A percentile compares a stretch with the other conserved stretches of the same genome.
Evolutionary conservation across 371 early-diverging fungal species (phyloP).

Genomic region (Mortierella sp.): DNA sequence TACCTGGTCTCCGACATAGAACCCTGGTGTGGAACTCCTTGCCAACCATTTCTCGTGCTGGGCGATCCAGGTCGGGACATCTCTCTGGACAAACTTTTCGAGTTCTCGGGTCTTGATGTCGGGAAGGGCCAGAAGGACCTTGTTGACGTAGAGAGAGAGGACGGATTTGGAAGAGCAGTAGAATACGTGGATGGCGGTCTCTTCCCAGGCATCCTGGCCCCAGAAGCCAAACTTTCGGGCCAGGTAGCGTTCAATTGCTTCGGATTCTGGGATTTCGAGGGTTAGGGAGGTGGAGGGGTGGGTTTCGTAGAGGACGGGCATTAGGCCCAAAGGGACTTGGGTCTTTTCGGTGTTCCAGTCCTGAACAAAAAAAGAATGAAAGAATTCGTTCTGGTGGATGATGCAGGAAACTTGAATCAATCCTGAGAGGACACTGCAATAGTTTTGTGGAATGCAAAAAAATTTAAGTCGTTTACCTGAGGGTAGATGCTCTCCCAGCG

Average conservation of each 20-base stretch:
- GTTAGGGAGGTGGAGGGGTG: slow-evolving; percentile 7
- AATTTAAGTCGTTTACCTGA: slow-evolving; percentile 5
- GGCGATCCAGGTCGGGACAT: slow-evolving; percentile 31
- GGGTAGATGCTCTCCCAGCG: slow-evolving; percentile 47
- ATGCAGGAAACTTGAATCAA: background rate
- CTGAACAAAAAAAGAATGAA: background rate
- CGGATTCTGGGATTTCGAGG: slow-evolving; percentile 50
- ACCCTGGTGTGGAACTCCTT: slow-evolving; percentile 23
- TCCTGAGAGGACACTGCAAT: no score
- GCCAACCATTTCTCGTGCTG: slow-evolving; percentile 50
- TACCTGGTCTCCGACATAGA: slow-evolving; percentile 50
- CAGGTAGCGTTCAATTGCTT: slow-evolving; percentile 49
- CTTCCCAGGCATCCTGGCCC: slow-evolving; percentile 44
- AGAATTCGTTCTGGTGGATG: background rate
- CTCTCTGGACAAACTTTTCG: slow-evolving; percentile 26
- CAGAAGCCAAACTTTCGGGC: slow-evolving; percentile 33
- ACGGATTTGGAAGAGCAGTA: slow-evolving; percentile 44
- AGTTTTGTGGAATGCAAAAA: background rate
- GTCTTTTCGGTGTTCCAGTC: slow-evolving; percentile 35
- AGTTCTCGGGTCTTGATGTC: slow-evolving; percentile 39
- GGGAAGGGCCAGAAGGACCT: slow-evolving; percentile 43
- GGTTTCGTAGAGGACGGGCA: slow-evolving; percentile 47
- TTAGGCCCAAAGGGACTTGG: slow-evolving; percentile 25
- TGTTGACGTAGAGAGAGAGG: slow-evolving; percentile 39
- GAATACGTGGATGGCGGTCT: slow-evolving; percentile 41